Conservation (phyloP, 768 basidiomycete species). For the Lactarius hengduanensis region DNA sequence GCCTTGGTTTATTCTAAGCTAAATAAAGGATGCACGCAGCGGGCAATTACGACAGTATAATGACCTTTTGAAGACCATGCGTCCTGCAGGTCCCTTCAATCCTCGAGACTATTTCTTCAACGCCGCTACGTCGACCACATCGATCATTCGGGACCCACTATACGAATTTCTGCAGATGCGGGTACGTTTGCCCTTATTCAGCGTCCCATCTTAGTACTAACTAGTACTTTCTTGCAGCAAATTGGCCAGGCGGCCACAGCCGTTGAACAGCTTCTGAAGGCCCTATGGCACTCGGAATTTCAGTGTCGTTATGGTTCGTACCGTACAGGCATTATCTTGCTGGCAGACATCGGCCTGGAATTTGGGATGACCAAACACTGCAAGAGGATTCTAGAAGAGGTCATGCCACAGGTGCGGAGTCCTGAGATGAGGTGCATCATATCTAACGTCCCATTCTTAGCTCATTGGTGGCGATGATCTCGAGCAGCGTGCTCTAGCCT, state of each 20-base stretch:
- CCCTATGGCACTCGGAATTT: slow-evolving; percentile 80
- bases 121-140: slow-evolving; percentile 34
- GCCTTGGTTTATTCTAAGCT: background rate
- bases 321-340: slow-evolving; percentile 63
- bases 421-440: background rate
- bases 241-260: slow-evolving; percentile 59
- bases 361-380: slow-evolving; percentile 72
- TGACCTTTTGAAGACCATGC: slow-evolving; percentile 62
- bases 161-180: slow-evolving; percentile 44
- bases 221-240: slow-evolving; percentile 43
- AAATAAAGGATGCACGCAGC: slow-evolving; percentile 37
- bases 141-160: slow-evolving; percentile 43
- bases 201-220: background rate
- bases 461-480: slow-evolving; percentile 68
- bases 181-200: slow-evolving; percentile 33
- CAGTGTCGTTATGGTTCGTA: slow-evolving; percentile 66
- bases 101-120: slow-evolving; percentile 58
- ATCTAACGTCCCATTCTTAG: slow-evolving; percentile 37
- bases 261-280: slow-evolving; percentile 64
- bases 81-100: slow-evolving; percentile 54
- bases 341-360: slow-evolving; percentile 78
- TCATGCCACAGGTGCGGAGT: slow-evolving; percentile 71
- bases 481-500: slow-evolving; percentile 74
- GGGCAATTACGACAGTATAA: slow-evolving; percentile 63
- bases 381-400: slow-evolving; percentile 65